Conservation (phyloP, 2,329 filamentous ascomycete species). For the Botryotinia narcissicola region DNA sequence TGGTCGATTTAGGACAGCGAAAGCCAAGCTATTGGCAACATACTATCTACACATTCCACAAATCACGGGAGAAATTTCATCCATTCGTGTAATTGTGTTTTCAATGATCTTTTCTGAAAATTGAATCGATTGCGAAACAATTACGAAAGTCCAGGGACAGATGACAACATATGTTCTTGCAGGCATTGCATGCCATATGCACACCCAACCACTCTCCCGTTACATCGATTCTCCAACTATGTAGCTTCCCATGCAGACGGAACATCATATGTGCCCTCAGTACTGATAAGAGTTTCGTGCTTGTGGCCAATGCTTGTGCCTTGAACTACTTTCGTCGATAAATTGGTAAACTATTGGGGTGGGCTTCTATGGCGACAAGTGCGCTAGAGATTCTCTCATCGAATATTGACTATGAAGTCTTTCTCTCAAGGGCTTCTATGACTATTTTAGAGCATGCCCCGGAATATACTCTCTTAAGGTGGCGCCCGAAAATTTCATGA, state of each 20-base stretch:
- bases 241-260: neutral
- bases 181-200: neutral
- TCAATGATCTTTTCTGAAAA: neutral
- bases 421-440: neutral
- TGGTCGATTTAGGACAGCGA: too few species aligned
- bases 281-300: slow-evolving; percentile 11
- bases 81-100: neutral
- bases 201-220: neutral
- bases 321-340: neutral
- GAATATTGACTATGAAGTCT: neutral
- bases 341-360: neutral
- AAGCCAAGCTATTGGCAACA: neutral
- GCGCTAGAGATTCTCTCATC: slow-evolving; percentile 14
- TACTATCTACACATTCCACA: neutral
- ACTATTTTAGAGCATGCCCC: neutral
- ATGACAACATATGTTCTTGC: slow-evolving; percentile 20
- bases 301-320: neutral
- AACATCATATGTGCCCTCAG: neutral
- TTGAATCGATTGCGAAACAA: neutral
- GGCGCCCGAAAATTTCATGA: neutral
- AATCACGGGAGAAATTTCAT: neutral
- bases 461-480: neutral
- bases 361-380: slow-evolving; percentile 15
- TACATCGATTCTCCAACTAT: neutral
- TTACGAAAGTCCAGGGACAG: slow-evolving; percentile 16